Base-by-base conservation (phyloP, 306 rosid genomes). In the Quercus agrifolia region DNA sequence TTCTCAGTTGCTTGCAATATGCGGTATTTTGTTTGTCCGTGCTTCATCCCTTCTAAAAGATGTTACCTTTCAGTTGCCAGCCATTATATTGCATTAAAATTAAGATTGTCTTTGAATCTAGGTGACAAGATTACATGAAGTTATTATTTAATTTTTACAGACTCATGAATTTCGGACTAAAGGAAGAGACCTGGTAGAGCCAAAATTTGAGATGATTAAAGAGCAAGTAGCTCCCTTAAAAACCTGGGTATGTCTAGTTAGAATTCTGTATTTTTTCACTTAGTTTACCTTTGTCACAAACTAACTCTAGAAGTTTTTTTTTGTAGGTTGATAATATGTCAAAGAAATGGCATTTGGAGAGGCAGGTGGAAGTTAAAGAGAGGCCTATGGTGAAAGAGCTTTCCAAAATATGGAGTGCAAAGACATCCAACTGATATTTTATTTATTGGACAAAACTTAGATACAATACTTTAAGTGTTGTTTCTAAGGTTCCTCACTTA, bases 291-390 rank as follows among this genome's bases (percentile, higher is more conserved):
- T 70, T 30, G 70, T 73, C 72, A 51, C 71, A 44, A 61, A 46
- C 76, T 78, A 71, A 88, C 83, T 67, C 64, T 8, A 31, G 51
- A 56, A 41, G 71, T 82, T 79, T 64, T 74, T 58, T 77, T 79
- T 85, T 85, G 57, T 89, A 92, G 98, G 97, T 90, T 68, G 96
- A 87, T 56, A 85, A 84, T 56, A 71, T 76, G 91, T 84, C 92
- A 28, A 89, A 77, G 84, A 92, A 89, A 82, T 95, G 97, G 91
- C 98, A 75, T 80, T 41, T 88, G 73, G 92, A 90, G 79, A 84
- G 80, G 80, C 77, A 83, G n/a, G 77, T 73, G 46, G 89, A 90
- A 84, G 75, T 83, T 64, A 89, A 94, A 78, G 88, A 91, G 89
- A 92, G 88, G 86, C 82, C 98, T 54, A 56, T 92, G 0, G 70